These are phyloP conservation scores for Kwoniella bestiolae DNA, from an alignment of 768 basidiomycete genomes.

Conservation along the genomic window DNA sequence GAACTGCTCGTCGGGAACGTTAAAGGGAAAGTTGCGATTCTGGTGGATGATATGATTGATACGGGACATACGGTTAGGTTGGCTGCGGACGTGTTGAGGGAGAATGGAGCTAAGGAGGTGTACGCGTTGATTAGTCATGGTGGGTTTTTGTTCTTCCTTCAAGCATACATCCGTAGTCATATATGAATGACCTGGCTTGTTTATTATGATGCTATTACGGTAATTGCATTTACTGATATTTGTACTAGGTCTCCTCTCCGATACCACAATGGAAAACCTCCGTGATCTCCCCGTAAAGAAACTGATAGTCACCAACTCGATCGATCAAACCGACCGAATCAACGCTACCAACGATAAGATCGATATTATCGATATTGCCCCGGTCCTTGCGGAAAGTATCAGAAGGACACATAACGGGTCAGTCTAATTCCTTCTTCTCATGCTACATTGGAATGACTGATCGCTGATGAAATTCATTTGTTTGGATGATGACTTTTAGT, in stretches of 20 bases:
- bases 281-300: conserved; percentile 79
- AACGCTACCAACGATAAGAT: conserved; percentile 74
- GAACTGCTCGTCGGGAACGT: conserved; percentile 83
- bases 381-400: conserved; percentile 94
- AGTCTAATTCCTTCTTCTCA: conserved; percentile 15
- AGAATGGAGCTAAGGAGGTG: conserved; percentile 83
- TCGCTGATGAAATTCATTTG: conserved; percentile 6
- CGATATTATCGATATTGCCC: conserved; percentile 91
- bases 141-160: conserved; percentile 27
- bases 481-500: conserved; percentile 23
- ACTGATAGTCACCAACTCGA: conserved; percentile 96
- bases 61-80: conserved; percentile 73
- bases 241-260: conserved; percentile 77
- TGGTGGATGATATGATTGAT: conserved; percentile 91
- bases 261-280: conserved; percentile 78
- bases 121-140: conserved; percentile 91
- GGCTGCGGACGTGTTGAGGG: conserved; percentile 83
- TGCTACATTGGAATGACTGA: conserved; percentile 6
- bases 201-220: too few species aligned
- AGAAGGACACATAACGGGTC: conserved; percentile 89
- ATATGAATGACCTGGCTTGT: too few species aligned
- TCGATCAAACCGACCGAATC: conserved; percentile 79
- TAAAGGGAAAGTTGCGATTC: conserved; percentile 74
- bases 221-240: too few species aligned
- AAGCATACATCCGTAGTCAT: background rate